These are phyloP conservation scores for Xylariaceae sp. DNA, from an alignment of 2,329 filamentous ascomycete species.

Conservation along the genomic window DNA sequence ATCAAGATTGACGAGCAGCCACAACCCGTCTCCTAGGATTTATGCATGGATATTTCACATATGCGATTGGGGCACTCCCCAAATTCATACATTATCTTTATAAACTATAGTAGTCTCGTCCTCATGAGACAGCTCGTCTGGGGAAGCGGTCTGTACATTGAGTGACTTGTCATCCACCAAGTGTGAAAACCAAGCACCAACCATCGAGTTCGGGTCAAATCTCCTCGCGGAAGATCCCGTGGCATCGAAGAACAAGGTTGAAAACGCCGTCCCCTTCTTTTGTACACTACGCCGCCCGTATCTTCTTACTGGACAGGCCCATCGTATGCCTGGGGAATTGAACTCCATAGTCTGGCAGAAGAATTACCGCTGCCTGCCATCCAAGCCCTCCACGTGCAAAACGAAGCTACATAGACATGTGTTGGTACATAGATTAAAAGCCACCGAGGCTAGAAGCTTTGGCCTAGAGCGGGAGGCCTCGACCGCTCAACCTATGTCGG, in stretches of 20 bases:
- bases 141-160: no score
- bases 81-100: no score
- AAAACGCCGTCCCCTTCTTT: conserved; percentile 8
- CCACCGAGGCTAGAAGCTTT: conserved; percentile 13
- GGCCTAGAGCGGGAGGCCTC: not conserved
- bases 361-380: not conserved
- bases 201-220: conserved; percentile 6
- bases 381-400: not conserved
- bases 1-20: no score
- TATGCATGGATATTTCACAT: no score
- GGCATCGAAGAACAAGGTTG: conserved; percentile 3
- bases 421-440: conserved; percentile 31
- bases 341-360: not conserved
- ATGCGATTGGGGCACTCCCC: no score
- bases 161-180: no score
- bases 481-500: not conserved
- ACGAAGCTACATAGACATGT: conserved; percentile 16
- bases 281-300: conserved; percentile 10
- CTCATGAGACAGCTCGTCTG: no score
- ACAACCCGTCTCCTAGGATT: no score
- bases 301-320: not conserved
- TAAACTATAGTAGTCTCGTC: no score
- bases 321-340: no score
- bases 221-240: conserved; percentile 15
- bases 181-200: no score